Evolutionary conservation across 2,329 filamentous ascomycete species (phyloP).

Genomic region (Lachnellula willkommii): DNA sequence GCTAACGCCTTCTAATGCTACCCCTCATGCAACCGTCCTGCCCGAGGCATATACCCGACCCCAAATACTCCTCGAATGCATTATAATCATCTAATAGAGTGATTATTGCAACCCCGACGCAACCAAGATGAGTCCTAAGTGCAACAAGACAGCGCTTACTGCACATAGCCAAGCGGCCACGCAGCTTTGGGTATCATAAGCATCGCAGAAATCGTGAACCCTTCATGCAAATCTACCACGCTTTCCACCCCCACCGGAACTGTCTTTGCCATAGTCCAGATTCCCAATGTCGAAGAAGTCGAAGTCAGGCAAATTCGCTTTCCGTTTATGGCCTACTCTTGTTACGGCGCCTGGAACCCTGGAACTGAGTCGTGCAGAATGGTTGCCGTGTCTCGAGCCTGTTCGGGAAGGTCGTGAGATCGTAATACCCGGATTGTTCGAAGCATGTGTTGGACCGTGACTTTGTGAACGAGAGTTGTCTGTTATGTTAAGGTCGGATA

Average conservation of each 20-base stretch:
- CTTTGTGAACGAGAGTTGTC: constrained; percentile 37
- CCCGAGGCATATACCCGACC: not conserved
- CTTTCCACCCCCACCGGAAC: constrained; percentile 32
- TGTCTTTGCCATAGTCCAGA: constrained; percentile 57
- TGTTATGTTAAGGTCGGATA: constrained; percentile 56
- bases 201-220: not conserved
- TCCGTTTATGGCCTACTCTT: constrained; percentile 64
- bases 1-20: constrained; percentile 9
- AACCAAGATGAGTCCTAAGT: constrained; percentile 6
- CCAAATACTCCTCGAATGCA: constrained; percentile 13
- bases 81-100: constrained; percentile 10
- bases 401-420: constrained; percentile 26
- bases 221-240: constrained; percentile 30
- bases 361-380: constrained; percentile 18
- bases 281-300: constrained; percentile 71
- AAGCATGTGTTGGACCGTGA: constrained; percentile 25
- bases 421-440: constrained; percentile 22
- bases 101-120: constrained; percentile 7
- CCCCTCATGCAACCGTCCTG: constrained; percentile 1
- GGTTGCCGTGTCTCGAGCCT: constrained; percentile 26
- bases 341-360: constrained; percentile 39
- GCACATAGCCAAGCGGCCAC: not conserved
- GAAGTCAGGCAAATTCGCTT: constrained; percentile 66
- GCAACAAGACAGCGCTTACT: not conserved
- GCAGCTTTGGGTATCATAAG: constrained; percentile 10